These are phyloP conservation scores for Scheffersomyces stipitis DNA, from an alignment of 805 yeast genomes.

Conservation along the genomic window DNA sequence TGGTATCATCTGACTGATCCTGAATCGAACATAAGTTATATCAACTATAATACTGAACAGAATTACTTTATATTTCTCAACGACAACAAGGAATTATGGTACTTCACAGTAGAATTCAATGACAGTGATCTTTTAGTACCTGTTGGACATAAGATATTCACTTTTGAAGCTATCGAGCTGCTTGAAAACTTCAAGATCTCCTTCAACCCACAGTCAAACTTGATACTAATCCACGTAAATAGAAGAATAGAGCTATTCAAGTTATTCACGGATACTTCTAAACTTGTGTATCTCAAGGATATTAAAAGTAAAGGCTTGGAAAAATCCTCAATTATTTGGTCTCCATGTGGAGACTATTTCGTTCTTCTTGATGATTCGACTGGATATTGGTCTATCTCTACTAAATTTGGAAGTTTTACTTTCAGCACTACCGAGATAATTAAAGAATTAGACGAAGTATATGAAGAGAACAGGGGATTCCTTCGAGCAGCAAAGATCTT, in stretches of 20 bases:
- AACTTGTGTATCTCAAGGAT: slow-evolving; percentile 11
- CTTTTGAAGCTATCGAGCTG: neutral
- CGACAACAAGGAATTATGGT: slow-evolving; percentile 25
- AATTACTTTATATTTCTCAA: slow-evolving; percentile 31
- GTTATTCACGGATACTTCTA: slow-evolving; percentile 1
- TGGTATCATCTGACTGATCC: too few relatives aligned
- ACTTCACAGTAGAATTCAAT: slow-evolving; percentile 4
- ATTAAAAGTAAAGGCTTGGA: slow-evolving; percentile 1
- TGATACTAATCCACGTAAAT: slow-evolving; percentile 16
- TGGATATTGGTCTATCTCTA: slow-evolving; percentile 30
- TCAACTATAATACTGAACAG: slow-evolving; percentile 24
- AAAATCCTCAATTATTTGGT: slow-evolving; percentile 23
- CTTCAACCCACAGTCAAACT: slow-evolving; percentile 25
- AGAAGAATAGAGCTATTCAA: slow-evolving; percentile 8
- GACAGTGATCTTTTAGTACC: slow-evolving; percentile 2
- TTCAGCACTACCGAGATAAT: slow-evolving; percentile 26
- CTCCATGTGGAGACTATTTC: slow-evolving; percentile 37
- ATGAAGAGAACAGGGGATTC: slow-evolving; percentile 17
- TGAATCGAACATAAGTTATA: slow-evolving; percentile 12
- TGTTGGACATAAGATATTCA: slow-evolving; percentile 1
- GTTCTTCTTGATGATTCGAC: slow-evolving; percentile 14
- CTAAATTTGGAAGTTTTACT: slow-evolving; percentile 33
- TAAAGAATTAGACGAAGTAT: slow-evolving; percentile 20
- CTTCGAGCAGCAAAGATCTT: slow-evolving; percentile 22
- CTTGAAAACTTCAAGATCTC: slow-evolving; percentile 1